Percentiles rank a stretch among this genome's conserved stretches.
phyloP scores from a whole-genome alignment of 306 rosid species.

The Adenanthera pavonina region DNA sequence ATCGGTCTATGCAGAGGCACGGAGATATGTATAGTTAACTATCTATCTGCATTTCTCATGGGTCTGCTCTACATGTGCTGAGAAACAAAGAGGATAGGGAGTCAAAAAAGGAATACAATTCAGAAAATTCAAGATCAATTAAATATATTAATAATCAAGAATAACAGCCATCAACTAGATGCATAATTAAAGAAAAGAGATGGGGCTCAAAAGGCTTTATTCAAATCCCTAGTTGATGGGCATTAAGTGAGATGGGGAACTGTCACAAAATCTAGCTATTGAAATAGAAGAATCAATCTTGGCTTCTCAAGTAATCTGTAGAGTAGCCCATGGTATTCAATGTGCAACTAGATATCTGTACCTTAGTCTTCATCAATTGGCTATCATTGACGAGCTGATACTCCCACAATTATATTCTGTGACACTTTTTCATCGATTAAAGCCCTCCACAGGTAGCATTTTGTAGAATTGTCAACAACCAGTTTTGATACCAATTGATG shows the following conservation, averaged over 20 bases:
- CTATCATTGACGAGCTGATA: neutral
- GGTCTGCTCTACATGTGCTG: slow-evolving; percentile 2
- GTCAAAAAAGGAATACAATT: neutral
- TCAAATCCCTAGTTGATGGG: neutral
- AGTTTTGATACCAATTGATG: neutral
- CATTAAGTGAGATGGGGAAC: neutral
- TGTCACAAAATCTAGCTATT: neutral
- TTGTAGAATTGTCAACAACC: neutral
- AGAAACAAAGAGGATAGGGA: neutral
- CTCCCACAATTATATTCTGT: neutral
- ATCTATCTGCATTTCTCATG: neutral
- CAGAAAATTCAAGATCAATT: neutral
- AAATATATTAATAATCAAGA: neutral
- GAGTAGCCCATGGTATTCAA: neutral
- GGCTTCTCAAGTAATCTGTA: neutral
- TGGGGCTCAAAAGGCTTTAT: neutral
- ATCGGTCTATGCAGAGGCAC: slow-evolving; percentile 3
- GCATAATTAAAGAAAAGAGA: neutral
- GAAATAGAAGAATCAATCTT: neutral
- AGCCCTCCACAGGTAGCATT: neutral
- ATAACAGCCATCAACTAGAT: neutral
- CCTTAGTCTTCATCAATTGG: neutral
- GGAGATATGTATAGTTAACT: slow-evolving; percentile 13
- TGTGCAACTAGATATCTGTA: neutral
- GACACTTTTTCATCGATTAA: neutral